A percentile compares a stretch with the other conserved stretches of the same genome.
These are phyloP conservation scores for Fusarium coffeatum DNA, from an alignment of 2,329 filamentous ascomycete genomes.

Conservation along the genomic window DNA sequence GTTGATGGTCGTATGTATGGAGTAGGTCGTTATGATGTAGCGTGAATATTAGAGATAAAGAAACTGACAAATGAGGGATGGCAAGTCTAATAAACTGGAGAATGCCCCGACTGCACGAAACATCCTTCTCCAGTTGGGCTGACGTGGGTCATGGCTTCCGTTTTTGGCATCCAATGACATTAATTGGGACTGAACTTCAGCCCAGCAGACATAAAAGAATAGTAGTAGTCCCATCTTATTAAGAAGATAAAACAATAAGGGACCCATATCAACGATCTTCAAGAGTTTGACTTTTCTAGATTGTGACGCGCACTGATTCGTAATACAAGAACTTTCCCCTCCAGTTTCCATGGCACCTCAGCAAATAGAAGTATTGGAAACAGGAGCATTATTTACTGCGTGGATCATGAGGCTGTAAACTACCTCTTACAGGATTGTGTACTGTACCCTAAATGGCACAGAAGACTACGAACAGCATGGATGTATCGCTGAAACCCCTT, in stretches of 20 bases:
- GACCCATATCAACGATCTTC: not conserved
- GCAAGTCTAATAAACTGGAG: slow-evolving; percentile 2
- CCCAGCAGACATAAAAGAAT: not conserved
- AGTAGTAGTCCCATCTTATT: not conserved
- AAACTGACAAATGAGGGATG: slow-evolving; percentile 17
- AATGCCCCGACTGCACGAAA: slow-evolving; percentile 12
- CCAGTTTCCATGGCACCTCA: not conserved
- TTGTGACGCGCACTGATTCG: not conserved
- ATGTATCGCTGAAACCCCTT: not conserved
- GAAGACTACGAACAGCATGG: not conserved
- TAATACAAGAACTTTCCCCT: not conserved
- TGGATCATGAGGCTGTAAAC: not conserved
- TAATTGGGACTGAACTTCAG: not conserved
- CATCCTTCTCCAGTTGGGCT: not conserved
- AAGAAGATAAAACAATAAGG: not conserved
- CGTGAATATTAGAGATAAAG: slow-evolving; percentile 20
- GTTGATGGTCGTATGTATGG: not conserved
- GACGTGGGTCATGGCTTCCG: slow-evolving; percentile 10
- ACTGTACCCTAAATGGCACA: not conserved
- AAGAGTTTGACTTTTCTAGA: not conserved
- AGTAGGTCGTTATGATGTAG: slow-evolving; percentile 25
- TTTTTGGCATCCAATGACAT: not conserved
- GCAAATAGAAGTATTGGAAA: not conserved
- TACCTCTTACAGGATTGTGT: not conserved
- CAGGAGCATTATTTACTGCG: not conserved